Evolutionary conservation across 768 basidiomycete genomes (phyloP).

Genomic region (Rhizopogon salebrosus): DNA sequence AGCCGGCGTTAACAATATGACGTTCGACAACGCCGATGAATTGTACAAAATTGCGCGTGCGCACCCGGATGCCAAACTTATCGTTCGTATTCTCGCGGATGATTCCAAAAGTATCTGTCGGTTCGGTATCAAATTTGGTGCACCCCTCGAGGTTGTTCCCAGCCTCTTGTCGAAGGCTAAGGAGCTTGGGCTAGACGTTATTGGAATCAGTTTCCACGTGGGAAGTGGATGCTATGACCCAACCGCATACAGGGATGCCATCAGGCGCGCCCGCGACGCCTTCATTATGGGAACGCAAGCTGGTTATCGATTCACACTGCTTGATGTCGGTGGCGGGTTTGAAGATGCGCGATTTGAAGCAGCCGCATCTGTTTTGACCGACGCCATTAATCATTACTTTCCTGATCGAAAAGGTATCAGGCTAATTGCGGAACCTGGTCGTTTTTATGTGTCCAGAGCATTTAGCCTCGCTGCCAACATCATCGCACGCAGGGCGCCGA

Average conservation of each 20-base stretch:
- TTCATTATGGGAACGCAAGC: conserved; percentile 83
- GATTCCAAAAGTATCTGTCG: conserved; percentile 93
- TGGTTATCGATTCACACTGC: conserved; percentile 77
- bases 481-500: conserved; percentile 77
- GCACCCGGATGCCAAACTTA: conserved; percentile 78
- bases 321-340: conserved; percentile 97
- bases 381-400: conserved; percentile 75
- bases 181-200: conserved; percentile 75
- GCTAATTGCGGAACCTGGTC: conserved; percentile 93
- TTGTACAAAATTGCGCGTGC: conserved; percentile 84
- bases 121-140: conserved; percentile 96
- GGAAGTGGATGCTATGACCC: conserved; percentile 97
- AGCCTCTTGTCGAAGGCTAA: conserved; percentile 73
- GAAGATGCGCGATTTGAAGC: conserved; percentile 82
- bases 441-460: conserved; percentile 89
- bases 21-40: conserved; percentile 97
- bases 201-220: conserved; percentile 97
- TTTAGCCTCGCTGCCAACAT: conserved; percentile 92
- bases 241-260: conserved; percentile 82
- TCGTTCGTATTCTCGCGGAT: conserved; percentile 96
- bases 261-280: conserved; percentile 72
- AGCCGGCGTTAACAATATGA: conserved; percentile 86
- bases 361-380: conserved; percentile 64
- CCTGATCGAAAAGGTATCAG: conserved; percentile 62
- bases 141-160: conserved; percentile 75